Evolutionary conservation across 2,329 filamentous ascomycete genomes (phyloP).

Genomic region (Lasiodiplodia sp.): DNA sequence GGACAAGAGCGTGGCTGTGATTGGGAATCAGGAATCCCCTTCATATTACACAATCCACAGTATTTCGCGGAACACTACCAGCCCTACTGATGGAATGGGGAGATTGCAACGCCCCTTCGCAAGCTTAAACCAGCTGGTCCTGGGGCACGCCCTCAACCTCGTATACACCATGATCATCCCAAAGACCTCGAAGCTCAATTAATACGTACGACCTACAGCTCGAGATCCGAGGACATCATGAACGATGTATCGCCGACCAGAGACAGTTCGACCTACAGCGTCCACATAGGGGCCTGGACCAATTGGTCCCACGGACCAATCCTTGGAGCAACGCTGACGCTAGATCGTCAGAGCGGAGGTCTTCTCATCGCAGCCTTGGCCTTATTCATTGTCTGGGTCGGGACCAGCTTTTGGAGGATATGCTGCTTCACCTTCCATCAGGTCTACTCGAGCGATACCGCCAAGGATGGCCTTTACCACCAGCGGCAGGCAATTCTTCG

Average conservation of each 20-base stretch:
- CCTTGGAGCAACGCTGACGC: slow-evolving; percentile 43
- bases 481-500: slow-evolving; percentile 32
- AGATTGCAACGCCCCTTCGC: slow-evolving; percentile 1
- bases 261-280: background rate
- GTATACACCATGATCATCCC: background rate
- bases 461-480: slow-evolving; percentile 38
- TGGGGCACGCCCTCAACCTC: background rate
- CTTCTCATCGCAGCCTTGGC: slow-evolving; percentile 46
- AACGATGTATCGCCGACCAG: background rate
- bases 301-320: slow-evolving; percentile 43
- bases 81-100: background rate
- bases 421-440: slow-evolving; percentile 35
- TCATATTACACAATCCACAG: background rate
- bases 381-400: slow-evolving; percentile 40
- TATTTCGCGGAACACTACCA: background rate
- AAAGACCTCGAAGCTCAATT: background rate
- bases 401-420: slow-evolving; percentile 36
- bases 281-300: slow-evolving; percentile 44
- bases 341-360: slow-evolving; percentile 39
- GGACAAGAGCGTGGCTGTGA: background rate
- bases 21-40: background rate
- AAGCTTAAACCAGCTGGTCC: background rate
- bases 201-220: background rate
- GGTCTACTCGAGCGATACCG: slow-evolving; percentile 30
- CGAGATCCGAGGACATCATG: background rate